phyloP scores from a whole-genome alignment of 345 rosid genomes.

The Orychophragmus violaceus region DNA sequence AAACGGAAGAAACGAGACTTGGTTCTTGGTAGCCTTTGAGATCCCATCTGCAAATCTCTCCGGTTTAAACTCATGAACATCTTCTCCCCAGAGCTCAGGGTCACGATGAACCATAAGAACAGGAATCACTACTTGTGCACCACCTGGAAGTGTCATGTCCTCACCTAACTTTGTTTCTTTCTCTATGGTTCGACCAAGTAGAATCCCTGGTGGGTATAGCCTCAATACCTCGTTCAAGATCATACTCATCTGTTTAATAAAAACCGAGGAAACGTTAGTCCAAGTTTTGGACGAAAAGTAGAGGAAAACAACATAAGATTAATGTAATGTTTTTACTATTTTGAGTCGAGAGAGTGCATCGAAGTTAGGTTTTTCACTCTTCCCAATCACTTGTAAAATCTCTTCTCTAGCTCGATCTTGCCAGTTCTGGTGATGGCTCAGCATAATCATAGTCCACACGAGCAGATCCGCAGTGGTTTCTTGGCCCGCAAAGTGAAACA shows the following conservation, averaged over 20 bases:
- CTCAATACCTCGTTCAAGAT: conserved; percentile 32
- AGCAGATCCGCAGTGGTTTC: conserved; percentile 64
- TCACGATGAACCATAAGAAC: conserved; percentile 40
- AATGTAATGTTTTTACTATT: conserved; percentile 22
- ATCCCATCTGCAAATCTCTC: conserved; percentile 44
- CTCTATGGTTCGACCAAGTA: conserved; percentile 11
- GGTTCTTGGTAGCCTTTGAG: conserved; percentile 50
- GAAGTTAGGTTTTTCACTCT: conserved; percentile 20
- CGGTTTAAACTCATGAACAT: conserved; percentile 52
- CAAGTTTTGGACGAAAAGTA: not conserved
- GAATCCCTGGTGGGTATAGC: conserved; percentile 29
- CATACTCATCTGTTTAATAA: conserved; percentile 23
- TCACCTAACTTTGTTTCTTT: conserved; percentile 43
- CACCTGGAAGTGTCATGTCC: conserved; percentile 35
- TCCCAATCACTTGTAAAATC: conserved; percentile 44
- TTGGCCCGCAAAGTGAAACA: conserved; percentile 64
- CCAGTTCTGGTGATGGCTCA: conserved; percentile 53
- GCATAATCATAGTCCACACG: conserved; percentile 58
- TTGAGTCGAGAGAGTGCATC: conserved; percentile 47
- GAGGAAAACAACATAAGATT: not conserved
- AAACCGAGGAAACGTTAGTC: not conserved
- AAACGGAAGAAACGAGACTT: conserved; percentile 28
- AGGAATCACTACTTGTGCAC: conserved; percentile 29
- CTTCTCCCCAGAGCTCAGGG: conserved; percentile 50
- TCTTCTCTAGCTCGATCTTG: conserved; percentile 70